Base-by-base conservation (phyloP, 805 yeast species). In the Cyberlindnera mrakii region DNA sequence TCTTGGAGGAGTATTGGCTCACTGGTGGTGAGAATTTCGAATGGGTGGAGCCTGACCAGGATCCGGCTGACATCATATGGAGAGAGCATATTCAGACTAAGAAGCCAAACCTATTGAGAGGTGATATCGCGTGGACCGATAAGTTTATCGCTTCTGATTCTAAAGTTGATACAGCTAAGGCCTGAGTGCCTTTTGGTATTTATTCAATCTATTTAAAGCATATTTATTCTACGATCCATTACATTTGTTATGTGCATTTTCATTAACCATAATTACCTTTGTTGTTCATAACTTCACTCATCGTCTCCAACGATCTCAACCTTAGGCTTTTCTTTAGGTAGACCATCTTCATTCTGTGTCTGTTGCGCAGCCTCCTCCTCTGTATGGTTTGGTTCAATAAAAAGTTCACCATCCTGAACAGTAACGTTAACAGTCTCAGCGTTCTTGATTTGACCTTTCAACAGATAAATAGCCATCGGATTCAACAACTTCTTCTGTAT, bases 11-110 rank as follows among this genome's bases (percentile, higher is more conserved):
- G 52, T 86, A 85, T 64, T 86, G 96, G 96, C 78, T 85, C 57
- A 73, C 83, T 34, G 85, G 87, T 7, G 96, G 96, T 27, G 90
- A 82, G 42, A 89, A 88, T 13, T 86, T 85, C 57, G 85, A 82
- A 47, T 86, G 96, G 96, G 82, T 77, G 11, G 96, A 86, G 57
- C 95, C 95, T 1, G 96, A 86, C 58, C 84, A 83, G 56, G 96
- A 87, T 57, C 96, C 96, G 0, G 95, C 93, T 0, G 88, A 81
- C 17, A 48, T 79, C 3, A 32, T 47, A 6, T 55, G 58, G 58
- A 46, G 30, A 16, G 14, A 42, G 16, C 36, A 45, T 16, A 17
- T 51, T 6, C 44, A 43, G n/a, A 37, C 41, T 2, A 46, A 47
- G 31, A 44, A 44, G 25, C 53, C 53, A 5, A 45, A 45, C 8